phyloP scores from a whole-genome alignment of 2,329 filamentous ascomycete species.

The Neofusicoccum ribis region DNA sequence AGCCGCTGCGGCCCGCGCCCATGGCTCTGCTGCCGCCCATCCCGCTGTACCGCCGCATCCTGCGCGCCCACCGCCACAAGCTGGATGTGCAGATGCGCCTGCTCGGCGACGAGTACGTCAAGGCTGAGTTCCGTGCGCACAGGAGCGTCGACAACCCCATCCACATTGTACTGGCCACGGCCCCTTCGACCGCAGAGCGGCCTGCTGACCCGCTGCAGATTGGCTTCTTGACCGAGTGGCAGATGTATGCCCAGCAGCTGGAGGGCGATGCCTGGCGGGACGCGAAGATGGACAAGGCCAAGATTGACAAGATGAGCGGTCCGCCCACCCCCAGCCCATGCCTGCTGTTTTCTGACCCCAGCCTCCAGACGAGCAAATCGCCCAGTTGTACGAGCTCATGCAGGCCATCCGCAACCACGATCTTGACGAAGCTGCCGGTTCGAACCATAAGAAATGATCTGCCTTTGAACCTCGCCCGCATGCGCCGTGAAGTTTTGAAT shows the following conservation, averaged over 20 bases:
- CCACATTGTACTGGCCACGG: conserved; percentile 68
- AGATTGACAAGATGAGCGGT: conserved; percentile 95
- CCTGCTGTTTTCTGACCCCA: background rate
- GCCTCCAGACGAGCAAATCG: conserved; percentile 79
- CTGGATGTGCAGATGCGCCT: conserved; percentile 73
- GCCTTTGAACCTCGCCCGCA: background rate
- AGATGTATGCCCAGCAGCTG: conserved; percentile 87
- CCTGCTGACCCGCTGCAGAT: conserved; percentile 57
- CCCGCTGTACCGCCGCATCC: conserved; percentile 81
- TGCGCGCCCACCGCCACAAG: conserved; percentile 81
- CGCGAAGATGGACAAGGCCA: conserved; percentile 77
- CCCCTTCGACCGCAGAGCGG: too few relatives aligned
- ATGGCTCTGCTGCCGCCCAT: conserved; percentile 82
- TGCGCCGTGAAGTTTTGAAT: too few relatives aligned
- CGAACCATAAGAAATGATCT: conserved; percentile 20
- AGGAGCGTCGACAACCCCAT: conserved; percentile 82
- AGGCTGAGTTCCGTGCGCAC: conserved; percentile 87
- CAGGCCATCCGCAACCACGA: conserved; percentile 66
- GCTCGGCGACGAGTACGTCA: conserved; percentile 90
- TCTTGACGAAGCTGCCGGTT: conserved; percentile 39
- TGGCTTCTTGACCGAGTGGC: conserved; percentile 95
- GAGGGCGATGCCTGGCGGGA: conserved; percentile 85
- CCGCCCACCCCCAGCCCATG: conserved; percentile 34
- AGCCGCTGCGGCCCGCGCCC: conserved; percentile 42
- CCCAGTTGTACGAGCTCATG: conserved; percentile 94